Percentiles rank a stretch among this genome's conserved stretches.
phyloP scores from a whole-genome alignment of 1,284 basidiomycete genomes.

The Agaricales sp. region DNA sequence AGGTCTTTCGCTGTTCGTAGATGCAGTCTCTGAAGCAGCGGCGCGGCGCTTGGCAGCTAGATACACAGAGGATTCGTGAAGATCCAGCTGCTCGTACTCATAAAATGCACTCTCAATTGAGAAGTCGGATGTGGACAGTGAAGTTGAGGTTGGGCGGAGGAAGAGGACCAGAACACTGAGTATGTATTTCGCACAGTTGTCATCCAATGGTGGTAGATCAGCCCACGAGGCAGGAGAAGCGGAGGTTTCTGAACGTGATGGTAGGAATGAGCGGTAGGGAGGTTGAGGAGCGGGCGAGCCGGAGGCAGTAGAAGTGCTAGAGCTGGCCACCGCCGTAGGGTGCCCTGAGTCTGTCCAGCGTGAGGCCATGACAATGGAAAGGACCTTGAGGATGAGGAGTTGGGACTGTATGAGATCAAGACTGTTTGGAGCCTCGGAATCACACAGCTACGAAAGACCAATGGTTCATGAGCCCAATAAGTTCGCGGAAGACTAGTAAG shows the following conservation, averaged over 20 bases:
- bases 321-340: conserved; percentile 17
- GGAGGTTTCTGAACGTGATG: conserved; percentile 21
- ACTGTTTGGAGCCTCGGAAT: background rate
- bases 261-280: conserved; percentile 2
- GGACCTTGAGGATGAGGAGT: conserved; percentile 79
- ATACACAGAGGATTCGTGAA: background rate
- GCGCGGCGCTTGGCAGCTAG: conserved; percentile 2
- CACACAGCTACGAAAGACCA: conserved; percentile 22
- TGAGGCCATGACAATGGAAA: conserved; percentile 70
- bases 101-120: conserved; percentile 15
- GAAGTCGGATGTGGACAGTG: conserved; percentile 18
- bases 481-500: conserved; percentile 29
- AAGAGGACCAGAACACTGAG: conserved; percentile 77
- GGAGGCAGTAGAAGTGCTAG: conserved; percentile 11
- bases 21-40: conserved; percentile 12
- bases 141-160: conserved; percentile 53
- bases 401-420: conserved; percentile 82
- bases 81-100: conserved; percentile 15
- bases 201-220: conserved; percentile 76
- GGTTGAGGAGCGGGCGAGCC: conserved; percentile 9
- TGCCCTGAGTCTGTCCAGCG: conserved; percentile 45
- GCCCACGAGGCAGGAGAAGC: conserved; percentile 33
- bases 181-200: conserved; percentile 79
- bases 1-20: conserved; percentile 8
- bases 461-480: conserved; percentile 37